Evolutionary conservation across 352 stramenopile genomes (phyloP), one percentile per base, ranked within the genome.

Genomic region (Paralagenidium karlingii): DNA sequence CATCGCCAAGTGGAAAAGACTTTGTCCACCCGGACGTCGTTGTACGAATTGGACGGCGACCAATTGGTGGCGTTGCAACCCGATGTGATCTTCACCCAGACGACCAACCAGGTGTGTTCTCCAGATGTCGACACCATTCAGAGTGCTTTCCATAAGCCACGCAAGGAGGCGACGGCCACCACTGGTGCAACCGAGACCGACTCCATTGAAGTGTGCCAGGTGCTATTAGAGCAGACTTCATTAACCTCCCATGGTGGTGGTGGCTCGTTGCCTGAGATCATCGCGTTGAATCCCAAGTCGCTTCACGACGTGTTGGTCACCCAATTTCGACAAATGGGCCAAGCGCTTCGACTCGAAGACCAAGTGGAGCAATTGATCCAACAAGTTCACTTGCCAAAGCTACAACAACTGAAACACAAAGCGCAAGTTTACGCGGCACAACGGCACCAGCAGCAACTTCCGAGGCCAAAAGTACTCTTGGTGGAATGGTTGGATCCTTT

Each of bases 401-500:
- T 77, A 6, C n/a, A 63, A 16, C 26, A 44, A 18, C 25, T 77
- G 11, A 44, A 41, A 6, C 36, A 38, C n/a, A 38, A 39, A 22
- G n/a, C n/a, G n/a, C n/a, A n/a, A n/a, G n/a, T n/a, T n/a, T n/a
- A n/a, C n/a, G n/a, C n/a, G n/a, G 19, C 34, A 11, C 34, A 6
- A 15, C 8, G 8, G 37, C 37, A 8, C 1, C 25, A n/a, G 9
- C 25, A n/a, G n/a, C n/a, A n/a, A n/a, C n/a, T n/a, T n/a, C n/a
- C n/a, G n/a, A n/a, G n/a, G n/a, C 55, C 53, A 1, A 47, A 46
- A 7, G 65, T 82, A 41, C 31, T 80, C 19, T 55, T 85, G 47
- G 53, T 85, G 29, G 71, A 85, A 50, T 85, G 71, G 71, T 54
- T 80, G n/a, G 63, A 82, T 18, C 71, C 71, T 26, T 43, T 85